These are phyloP conservation scores for Globisporangium yorkense DNA, from an alignment of 352 stramenopile species.

Conservation along the genomic window DNA sequence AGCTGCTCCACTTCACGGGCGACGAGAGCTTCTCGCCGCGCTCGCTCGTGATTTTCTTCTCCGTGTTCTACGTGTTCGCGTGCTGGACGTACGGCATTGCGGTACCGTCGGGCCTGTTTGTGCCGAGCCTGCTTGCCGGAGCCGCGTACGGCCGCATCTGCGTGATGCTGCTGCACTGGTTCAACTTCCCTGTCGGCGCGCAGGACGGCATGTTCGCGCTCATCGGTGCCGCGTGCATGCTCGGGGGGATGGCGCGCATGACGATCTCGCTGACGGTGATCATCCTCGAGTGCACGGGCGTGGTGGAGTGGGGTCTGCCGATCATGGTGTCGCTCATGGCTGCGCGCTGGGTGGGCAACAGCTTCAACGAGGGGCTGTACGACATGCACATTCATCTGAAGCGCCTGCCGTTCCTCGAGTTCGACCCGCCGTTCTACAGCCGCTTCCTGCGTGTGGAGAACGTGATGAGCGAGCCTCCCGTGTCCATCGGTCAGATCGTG, in stretches of 20 bases:
- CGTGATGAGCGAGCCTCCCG: slow-evolving; percentile 67
- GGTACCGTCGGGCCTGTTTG: slow-evolving; percentile 96
- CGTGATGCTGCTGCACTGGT: slow-evolving; percentile 55
- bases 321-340: slow-evolving; percentile 98
- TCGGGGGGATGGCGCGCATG: slow-evolving; percentile 97
- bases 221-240: slow-evolving; percentile 93
- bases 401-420: slow-evolving; percentile 95
- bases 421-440: slow-evolving; percentile 86
- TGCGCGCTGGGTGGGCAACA: slow-evolving; percentile 95
- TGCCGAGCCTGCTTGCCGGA: slow-evolving; percentile 93
- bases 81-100: slow-evolving; percentile 96
- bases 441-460: slow-evolving; percentile 72
- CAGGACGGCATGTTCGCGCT: slow-evolving; percentile 94
- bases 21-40: slow-evolving; percentile 88
- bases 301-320: slow-evolving; percentile 97
- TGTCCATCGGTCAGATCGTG: slow-evolving; percentile 60
- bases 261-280: slow-evolving; percentile 99
- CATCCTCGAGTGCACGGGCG: slow-evolving; percentile 97
- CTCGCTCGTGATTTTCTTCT: slow-evolving; percentile 96
- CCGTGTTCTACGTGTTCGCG: slow-evolving; percentile 90
- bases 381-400: slow-evolving; percentile 99
- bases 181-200: slow-evolving; percentile 59
- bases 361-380: slow-evolving; percentile 98
- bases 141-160: slow-evolving; percentile 92
- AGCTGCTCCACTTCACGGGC: slow-evolving; percentile 95